Base-by-base conservation (phyloP, 257 asterid genomes). In the Fraxinus americana region DNA sequence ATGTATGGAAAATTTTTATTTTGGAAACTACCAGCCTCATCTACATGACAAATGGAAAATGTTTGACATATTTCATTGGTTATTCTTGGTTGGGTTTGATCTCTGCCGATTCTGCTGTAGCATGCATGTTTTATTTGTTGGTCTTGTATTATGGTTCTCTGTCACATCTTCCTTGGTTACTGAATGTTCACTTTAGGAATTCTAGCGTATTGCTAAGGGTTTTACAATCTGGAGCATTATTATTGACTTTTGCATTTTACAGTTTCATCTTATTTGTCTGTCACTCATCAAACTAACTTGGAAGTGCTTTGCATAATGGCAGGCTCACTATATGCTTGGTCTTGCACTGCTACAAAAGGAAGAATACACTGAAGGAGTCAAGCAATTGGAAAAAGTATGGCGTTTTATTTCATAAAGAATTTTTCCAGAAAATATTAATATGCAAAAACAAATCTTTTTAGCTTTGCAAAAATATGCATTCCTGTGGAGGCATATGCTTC, bases 281-380 rank as follows among this genome's bases (percentile, higher is more conserved):
- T 54, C 7, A 17, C 27, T 19, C 9, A 19, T 54, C 11, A 5
- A 16, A 19, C 25, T 54, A 17, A 54, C 65, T 5, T 54, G 65
- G 45, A 72, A 66, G 45, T 75, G 66, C 59, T 34, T 75, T 75
- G 35, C 41, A n/a, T 68, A 66, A 77, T 82, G 76, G 29, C 90
- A 91, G 94, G 97, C 82, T 4, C 94, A 88, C 81, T 88, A 89
- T 74, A 88, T 89, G 91, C 92, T 91, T 34, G 94, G 96, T 67
- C 96, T 88, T 35, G 96, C 92, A 8, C 78, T 91, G 82, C 89
- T 89, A 39, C 83, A 86, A 78, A 86, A 72, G 83, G 79, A 83
- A 83, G 88, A 85, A 13, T 89, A 79, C 69, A 85, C 84, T 19
- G 88, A 86, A 75, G 96, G 96, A 76, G 88, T 88, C 79, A 91